phyloP scores from a whole-genome alignment of 768 basidiomycete genomes.

The Lactifluus subvellereus region DNA sequence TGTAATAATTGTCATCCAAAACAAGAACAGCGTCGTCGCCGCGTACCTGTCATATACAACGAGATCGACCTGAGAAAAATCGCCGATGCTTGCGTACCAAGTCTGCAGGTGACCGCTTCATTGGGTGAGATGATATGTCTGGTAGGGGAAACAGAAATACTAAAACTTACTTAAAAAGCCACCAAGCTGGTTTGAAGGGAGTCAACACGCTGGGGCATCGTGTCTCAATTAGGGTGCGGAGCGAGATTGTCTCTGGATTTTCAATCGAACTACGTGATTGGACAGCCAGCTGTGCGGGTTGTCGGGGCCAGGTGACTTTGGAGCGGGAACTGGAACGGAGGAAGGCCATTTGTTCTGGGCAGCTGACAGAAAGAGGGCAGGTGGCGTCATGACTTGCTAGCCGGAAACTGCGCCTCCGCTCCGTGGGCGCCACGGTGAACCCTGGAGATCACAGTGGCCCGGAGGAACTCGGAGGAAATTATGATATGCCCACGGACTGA shows the following conservation, averaged over 20 bases:
- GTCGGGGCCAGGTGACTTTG: slow-evolving; percentile 9
- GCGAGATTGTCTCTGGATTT: slow-evolving; percentile 14
- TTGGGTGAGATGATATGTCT: background rate
- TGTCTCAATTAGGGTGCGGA: slow-evolving; percentile 27
- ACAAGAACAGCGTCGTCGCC: background rate
- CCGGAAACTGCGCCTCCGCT: too few species aligned
- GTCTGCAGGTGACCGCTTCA: slow-evolving; percentile 55
- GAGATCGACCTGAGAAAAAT: slow-evolving; percentile 51
- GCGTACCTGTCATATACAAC: slow-evolving; percentile 52
- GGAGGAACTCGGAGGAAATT: too few species aligned
- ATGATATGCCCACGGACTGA: too few species aligned
- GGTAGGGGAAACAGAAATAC: background rate
- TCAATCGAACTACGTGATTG: background rate
- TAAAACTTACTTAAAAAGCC: slow-evolving; percentile 29
- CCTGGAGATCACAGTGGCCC: too few species aligned
- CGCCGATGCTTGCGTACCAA: slow-evolving; percentile 50
- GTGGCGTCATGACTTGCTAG: too few species aligned
- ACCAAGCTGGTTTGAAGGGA: slow-evolving; percentile 30
- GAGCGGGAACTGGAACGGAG: background rate
- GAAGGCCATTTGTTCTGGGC: too few species aligned
- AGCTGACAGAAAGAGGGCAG: too few species aligned
- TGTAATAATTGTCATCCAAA: background rate
- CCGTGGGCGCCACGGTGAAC: too few species aligned
- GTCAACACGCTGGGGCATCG: slow-evolving; percentile 29
- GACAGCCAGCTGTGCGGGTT: slow-evolving; percentile 1